Evolutionary conservation across 2,329 filamentous ascomycete genomes (phyloP), one percentile per base, ranked within the genome.

Genomic region (Didymella keratinophila): DNA sequence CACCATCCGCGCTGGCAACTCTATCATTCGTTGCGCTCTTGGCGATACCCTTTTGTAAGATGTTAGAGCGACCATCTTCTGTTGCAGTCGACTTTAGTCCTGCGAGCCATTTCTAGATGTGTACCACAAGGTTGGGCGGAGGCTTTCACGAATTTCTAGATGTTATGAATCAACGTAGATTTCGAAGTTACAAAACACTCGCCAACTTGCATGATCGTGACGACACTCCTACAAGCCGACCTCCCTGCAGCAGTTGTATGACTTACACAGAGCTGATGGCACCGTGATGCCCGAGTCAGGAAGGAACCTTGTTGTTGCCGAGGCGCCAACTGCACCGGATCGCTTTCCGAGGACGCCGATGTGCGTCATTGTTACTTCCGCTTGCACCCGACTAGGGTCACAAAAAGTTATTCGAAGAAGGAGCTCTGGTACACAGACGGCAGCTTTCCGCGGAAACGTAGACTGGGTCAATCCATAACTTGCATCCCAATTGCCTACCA

Each of bases 1-100:
- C 80, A 99, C 95, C 0, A 89, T 98, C 57, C 82, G 94, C 51
- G 92, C 94, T 2, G 95, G 94, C 6, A 95, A 93, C 77, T 96
- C 92, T 41, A 83, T 99, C 67, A 92, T 98, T 49, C 84, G 95
- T 58, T 97, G 94, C 75, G 94, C 93, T 5, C 81, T 98, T 64
- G 95, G 95, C 20, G 95, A 99, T 82, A 96, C 91, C 48, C 80
- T 98, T 70, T 80, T 98, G 74, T 97, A 80, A 30, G 11, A 7
- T 41, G 18, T 30, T 18, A 2, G 27, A 47, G 43, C 34, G 8
- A 20, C 10, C 9, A 20, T 20, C n/a, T n/a, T 25, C 21, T 37
- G 16, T 21, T 39, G 44, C 42, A 49, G 37, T 27, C 36, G 55
- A 58, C 27, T 58, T 25, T 39, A 28, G 44, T 52, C 30, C 44